These are phyloP conservation scores for Sporothrix humicola DNA, from an alignment of 2,329 filamentous ascomycete genomes.

Conservation along the genomic window DNA sequence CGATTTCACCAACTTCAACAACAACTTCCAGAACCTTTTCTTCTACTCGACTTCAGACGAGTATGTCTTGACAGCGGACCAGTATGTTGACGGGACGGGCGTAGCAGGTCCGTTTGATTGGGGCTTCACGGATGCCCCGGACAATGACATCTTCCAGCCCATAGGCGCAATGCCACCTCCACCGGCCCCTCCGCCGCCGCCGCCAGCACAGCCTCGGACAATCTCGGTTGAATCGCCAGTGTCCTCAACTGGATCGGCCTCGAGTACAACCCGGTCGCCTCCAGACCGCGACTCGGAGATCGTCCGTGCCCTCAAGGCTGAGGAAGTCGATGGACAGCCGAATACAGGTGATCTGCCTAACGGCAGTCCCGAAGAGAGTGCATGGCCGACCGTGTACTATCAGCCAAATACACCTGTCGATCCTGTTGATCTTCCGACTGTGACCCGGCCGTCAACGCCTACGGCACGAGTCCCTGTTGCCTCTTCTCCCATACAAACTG, in stretches of 20 bases:
- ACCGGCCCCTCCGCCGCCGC: background rate
- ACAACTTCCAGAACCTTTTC: background rate
- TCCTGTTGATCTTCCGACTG: background rate
- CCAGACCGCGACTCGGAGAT: constrained; percentile 24
- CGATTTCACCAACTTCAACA: background rate
- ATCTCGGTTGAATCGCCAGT: background rate
- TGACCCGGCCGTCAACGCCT: constrained; percentile 2
- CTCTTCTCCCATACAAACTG: background rate
- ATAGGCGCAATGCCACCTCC: background rate
- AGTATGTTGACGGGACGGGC: background rate
- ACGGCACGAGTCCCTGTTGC: background rate
- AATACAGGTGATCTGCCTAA: constrained; percentile 18
- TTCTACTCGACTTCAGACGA: background rate
- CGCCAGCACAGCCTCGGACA: background rate
- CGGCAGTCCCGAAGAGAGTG: constrained; percentile 17
- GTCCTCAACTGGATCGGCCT: background rate
- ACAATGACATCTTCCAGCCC: constrained; percentile 18
- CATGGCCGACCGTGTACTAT: constrained; percentile 18
- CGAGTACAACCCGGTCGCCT: background rate
- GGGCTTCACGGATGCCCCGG: constrained; percentile 16
- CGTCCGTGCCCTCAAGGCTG: constrained; percentile 19
- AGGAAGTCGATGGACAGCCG: constrained; percentile 22
- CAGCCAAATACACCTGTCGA: constrained; percentile 6
- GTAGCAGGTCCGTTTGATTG: constrained; percentile 17
- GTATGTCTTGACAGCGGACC: background rate